Evolutionary conservation across 306 rosid genomes (phyloP), one percentile per base, ranked within the genome.

Genomic region (Cucumis hystrix): DNA sequence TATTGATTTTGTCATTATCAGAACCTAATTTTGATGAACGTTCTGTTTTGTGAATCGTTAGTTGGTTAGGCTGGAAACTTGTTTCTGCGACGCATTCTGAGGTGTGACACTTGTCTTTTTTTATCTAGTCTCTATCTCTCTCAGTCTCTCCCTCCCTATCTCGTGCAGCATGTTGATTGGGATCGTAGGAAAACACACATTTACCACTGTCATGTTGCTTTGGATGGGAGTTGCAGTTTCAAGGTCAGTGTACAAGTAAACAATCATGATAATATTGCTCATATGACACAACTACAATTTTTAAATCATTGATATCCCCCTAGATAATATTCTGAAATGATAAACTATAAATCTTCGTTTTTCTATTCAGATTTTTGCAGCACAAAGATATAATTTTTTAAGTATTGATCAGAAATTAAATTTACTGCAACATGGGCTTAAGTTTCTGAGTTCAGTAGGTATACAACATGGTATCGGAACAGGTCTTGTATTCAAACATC

Each of bases 121-220:
- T 57, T 35, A 37, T 33, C 33, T 52, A 39, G 7, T 74, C 80
- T 52, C 74, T 35, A 12, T 56, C 80, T 52, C 63, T 35, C 8
- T 39, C 1, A 23, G 74, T 52, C 80, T 52, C 8, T 56, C 65
- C 13, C 11, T 41, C 52, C 20, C 8, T 39, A 6, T 41, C 74
- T 52, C 2, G 82, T 66, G 81, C 87, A 93, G 98, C 60, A 54
- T 54, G 69, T 40, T 76, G 90, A 87, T 6, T 91, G 96, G 98
- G 92, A 93, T 80, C 71, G 84, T 41, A 78, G 80, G 68, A 80
- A 65, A 81, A 66, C 97, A 7, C 85, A 77, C 69, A 45, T 83
- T 43, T 91, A 89, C 43, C 82, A 90, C 15, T 89, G 98, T 78
- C 39, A 87, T 77, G 91, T 93, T 77, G 70, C 80, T 70, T 4